These are phyloP conservation scores for Microcyclospora pomicola DNA, from an alignment of 2,329 filamentous ascomycete genomes.

Conservation along the genomic window DNA sequence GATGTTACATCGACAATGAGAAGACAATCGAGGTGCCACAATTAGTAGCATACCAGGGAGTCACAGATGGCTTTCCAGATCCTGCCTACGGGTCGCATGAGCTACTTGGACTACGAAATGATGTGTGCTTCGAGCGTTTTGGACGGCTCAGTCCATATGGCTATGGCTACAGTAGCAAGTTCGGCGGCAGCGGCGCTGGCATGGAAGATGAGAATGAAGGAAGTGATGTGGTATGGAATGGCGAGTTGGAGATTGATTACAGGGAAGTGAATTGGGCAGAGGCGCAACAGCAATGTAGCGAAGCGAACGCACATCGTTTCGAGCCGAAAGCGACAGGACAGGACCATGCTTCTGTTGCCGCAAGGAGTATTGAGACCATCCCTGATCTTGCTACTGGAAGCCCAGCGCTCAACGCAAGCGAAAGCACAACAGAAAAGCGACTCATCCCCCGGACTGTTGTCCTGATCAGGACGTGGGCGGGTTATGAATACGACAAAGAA, in stretches of 20 bases:
- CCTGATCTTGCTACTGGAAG: conserved; percentile 5
- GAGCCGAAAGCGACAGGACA: conserved; percentile 22
- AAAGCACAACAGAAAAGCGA: conserved; percentile 13
- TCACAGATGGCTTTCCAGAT: conserved; percentile 73
- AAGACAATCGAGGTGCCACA: conserved; percentile 53
- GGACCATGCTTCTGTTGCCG: conserved; percentile 28
- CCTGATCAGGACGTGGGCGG: conserved; percentile 69
- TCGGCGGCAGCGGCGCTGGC: conserved; percentile 72
- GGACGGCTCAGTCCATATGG: conserved; percentile 83
- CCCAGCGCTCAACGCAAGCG: background rate
- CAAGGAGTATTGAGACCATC: conserved; percentile 20
- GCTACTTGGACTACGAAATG: conserved; percentile 60
- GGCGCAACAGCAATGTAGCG: conserved; percentile 58
- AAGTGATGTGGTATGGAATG: conserved; percentile 63
- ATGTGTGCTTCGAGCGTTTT: conserved; percentile 87
- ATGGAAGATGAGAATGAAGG: conserved; percentile 74
- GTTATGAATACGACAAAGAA: conserved; percentile 64
- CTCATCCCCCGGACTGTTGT: conserved; percentile 54
- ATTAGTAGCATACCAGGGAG: conserved; percentile 60
- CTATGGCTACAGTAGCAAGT: conserved; percentile 65
- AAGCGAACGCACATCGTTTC: conserved; percentile 59
- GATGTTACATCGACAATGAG: conserved; percentile 65
- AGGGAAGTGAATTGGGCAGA: conserved; percentile 64
- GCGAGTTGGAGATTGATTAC: conserved; percentile 61
- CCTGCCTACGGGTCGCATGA: conserved; percentile 79